Conservation (phyloP, 2,329 filamentous ascomycete species). For the Botryotinia calthae region DNA sequence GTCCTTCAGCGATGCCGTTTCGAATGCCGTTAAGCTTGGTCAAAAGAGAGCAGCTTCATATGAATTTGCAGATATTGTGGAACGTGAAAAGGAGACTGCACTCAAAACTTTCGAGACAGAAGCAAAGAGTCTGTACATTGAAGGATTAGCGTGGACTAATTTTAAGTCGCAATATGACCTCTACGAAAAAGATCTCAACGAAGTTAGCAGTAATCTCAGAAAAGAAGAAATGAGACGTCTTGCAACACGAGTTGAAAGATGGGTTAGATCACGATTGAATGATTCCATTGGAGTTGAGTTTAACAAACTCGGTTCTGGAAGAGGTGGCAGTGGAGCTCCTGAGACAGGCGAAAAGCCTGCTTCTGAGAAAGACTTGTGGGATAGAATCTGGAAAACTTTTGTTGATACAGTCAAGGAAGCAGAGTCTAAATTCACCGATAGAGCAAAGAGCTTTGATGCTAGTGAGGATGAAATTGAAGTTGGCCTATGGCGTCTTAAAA, state of each 20-base stretch:
- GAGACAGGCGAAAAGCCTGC: conserved; percentile 69
- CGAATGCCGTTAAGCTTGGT: conserved; percentile 80
- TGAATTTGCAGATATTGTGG: conserved; percentile 93
- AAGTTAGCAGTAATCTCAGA: conserved; percentile 78
- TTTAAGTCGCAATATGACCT: conserved; percentile 76
- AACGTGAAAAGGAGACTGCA: conserved; percentile 73
- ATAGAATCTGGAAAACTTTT: conserved; percentile 89
- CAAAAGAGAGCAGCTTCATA: conserved; percentile 90
- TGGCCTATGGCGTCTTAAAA: conserved; percentile 85
- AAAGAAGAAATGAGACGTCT: conserved; percentile 96
- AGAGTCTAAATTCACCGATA: conserved; percentile 78
- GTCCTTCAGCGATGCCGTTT: conserved; percentile 84
- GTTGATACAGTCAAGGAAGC: conserved; percentile 79
- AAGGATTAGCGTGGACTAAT: conserved; percentile 82
- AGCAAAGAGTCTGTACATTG: conserved; percentile 70
- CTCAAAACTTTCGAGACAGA: conserved; percentile 73
- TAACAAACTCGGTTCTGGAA: conserved; percentile 88
- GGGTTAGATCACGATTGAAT: conserved; percentile 82
- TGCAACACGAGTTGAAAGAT: conserved; percentile 86
- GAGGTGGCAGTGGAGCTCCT: conserved; percentile 77
- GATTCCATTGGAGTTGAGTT: conserved; percentile 92
- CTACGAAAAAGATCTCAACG: conserved; percentile 87
- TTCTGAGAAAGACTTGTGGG: conserved; percentile 89
- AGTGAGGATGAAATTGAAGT: conserved; percentile 87
- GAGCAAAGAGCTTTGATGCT: conserved; percentile 91